Evolutionary conservation across 225 moss, liverwort and hornwort species (phyloP).

Genomic region (Marchantia paleacea): DNA sequence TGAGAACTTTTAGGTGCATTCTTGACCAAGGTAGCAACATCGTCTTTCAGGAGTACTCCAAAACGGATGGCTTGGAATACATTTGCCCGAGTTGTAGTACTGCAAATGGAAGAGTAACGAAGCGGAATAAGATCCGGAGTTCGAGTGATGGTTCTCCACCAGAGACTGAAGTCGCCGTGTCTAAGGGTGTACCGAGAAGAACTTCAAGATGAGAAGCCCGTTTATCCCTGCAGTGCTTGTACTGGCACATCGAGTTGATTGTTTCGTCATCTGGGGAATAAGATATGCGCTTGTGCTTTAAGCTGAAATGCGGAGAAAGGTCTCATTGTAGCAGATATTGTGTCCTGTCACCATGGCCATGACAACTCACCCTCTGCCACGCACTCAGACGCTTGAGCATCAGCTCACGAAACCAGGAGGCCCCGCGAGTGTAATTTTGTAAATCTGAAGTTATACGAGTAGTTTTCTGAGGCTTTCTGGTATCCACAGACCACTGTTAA

Average conservation of each 20-base stretch:
- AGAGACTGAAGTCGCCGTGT: constrained; percentile 33
- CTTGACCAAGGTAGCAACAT: neutral
- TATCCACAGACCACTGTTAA: constrained; percentile 7
- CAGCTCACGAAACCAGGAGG: constrained; percentile 3
- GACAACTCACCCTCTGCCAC: constrained; percentile 3
- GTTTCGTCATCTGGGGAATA: constrained; percentile 1
- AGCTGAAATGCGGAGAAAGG: neutral
- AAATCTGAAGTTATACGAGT: constrained; percentile 13
- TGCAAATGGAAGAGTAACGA: constrained; percentile 66
- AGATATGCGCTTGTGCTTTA: constrained; percentile 3
- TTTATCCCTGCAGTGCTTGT: neutral
- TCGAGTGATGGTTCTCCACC: constrained; percentile 30
- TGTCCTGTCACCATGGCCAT: neutral
- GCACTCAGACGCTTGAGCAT: neutral
- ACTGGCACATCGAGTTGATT: constrained; percentile 8
- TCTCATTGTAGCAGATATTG: constrained; percentile 15
- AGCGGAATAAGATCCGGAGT: constrained; percentile 37
- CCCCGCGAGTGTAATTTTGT: constrained; percentile 17
- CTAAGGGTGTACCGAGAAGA: constrained; percentile 48
- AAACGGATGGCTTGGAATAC: constrained; percentile 96
- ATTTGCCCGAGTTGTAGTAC: constrained; percentile 95
- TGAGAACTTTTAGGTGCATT: neutral
- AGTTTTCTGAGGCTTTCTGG: constrained; percentile 5
- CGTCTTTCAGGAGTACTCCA: constrained; percentile 79
- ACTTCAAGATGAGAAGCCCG: constrained; percentile 30